Evolutionary conservation across 768 basidiomycete genomes (phyloP).

Genomic region (Leccinum pellstonianum): DNA sequence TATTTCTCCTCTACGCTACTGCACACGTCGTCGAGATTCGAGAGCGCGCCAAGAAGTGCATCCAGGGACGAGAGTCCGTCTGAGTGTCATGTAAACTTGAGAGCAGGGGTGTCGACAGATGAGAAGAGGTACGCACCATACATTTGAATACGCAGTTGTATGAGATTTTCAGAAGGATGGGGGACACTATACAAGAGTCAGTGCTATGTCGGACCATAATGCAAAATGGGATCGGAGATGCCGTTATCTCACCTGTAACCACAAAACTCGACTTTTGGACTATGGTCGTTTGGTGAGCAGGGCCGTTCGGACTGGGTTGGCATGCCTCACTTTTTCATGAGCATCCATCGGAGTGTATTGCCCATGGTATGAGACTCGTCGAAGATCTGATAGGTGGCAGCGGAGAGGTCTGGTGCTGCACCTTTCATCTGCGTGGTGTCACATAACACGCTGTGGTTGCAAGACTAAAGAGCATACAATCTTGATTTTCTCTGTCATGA

Average conservation of each 20-base stretch:
- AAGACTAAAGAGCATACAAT: slow-evolving; percentile 25
- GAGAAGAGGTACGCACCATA: slow-evolving; percentile 67
- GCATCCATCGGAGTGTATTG: slow-evolving; percentile 93
- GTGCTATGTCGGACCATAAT: neutral
- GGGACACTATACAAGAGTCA: slow-evolving; percentile 43
- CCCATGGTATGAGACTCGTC: slow-evolving; percentile 97
- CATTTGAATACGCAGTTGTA: slow-evolving; percentile 99
- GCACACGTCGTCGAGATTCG: slow-evolving; percentile 76
- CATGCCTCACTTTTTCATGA: slow-evolving; percentile 92
- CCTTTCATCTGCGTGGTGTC: slow-evolving; percentile 69
- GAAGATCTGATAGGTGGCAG: slow-evolving; percentile 88
- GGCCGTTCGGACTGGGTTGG: neutral
- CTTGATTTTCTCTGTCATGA: slow-evolving; percentile 36
- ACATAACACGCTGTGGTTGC: slow-evolving; percentile 2
- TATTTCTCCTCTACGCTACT: slow-evolving; percentile 71
- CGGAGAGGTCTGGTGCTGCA: slow-evolving; percentile 75
- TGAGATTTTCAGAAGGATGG: slow-evolving; percentile 95
- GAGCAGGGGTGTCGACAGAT: neutral
- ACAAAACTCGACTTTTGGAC: neutral
- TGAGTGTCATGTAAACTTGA: slow-evolving; percentile 30
- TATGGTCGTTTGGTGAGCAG: slow-evolving; percentile 3
- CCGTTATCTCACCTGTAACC: neutral
- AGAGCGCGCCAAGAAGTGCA: slow-evolving; percentile 73
- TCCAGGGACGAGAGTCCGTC: slow-evolving; percentile 85
- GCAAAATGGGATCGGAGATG: too few species aligned